Conservation (phyloP, 2,329 filamentous ascomycete genomes). For the Cylindrodendrum hubeiense region DNA sequence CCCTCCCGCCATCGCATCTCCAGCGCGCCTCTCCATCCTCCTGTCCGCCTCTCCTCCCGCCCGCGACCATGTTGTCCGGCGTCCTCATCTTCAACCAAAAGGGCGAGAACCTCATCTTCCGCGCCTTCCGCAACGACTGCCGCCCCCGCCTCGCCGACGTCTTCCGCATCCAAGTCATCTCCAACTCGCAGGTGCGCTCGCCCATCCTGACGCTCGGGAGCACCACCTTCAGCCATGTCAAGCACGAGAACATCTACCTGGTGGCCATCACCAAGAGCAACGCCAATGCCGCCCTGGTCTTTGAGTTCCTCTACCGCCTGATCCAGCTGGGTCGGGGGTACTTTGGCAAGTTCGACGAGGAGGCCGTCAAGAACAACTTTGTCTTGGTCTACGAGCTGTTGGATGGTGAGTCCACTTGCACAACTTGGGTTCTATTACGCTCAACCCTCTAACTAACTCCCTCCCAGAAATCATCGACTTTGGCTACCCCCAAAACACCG, state of each 20-base stretch:
- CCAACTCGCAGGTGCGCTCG: constrained; percentile 96
- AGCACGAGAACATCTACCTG: constrained; percentile 98
- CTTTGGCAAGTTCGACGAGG: constrained; percentile 99
- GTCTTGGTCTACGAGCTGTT: constrained; percentile 97
- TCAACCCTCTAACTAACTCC: neutral
- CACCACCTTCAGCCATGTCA: constrained; percentile 99
- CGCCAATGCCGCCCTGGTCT: constrained; percentile 96
- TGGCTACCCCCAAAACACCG: constrained; percentile 98
- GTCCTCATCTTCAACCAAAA: constrained; percentile 99
- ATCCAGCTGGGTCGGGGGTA: constrained; percentile 93
- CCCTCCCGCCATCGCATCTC: neutral
- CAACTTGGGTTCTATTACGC: neutral
- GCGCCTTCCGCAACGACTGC: constrained; percentile 98
- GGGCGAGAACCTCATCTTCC: constrained; percentile 99
- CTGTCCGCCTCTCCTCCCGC: neutral
- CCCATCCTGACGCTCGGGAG: constrained; percentile 97
- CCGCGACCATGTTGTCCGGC: constrained; percentile 86
- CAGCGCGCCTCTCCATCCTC: neutral
- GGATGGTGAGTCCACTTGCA: constrained; percentile 72
- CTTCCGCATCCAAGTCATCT: constrained; percentile 99
- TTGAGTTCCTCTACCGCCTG: constrained; percentile 96
- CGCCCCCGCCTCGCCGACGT: constrained; percentile 97
- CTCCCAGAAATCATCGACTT: constrained; percentile 95
- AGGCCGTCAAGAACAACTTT: constrained; percentile 99
- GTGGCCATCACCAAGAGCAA: constrained; percentile 99